Base-by-base conservation (phyloP, 176 grass and related monocot species). In the Pontederia crassipes region DNA sequence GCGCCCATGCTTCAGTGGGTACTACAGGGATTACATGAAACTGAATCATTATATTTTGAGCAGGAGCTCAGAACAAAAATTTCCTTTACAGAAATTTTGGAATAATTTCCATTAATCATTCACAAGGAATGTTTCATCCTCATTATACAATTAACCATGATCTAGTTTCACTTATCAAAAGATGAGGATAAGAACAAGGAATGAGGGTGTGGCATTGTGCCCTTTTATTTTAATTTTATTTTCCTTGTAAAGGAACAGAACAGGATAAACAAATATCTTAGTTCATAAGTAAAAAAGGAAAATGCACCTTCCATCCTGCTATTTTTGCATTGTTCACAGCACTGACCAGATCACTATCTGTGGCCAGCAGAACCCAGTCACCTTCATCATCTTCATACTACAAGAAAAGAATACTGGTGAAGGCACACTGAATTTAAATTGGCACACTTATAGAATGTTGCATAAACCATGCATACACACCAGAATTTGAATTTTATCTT, bases 331-430 rank as follows among this genome's bases (percentile, higher is more conserved):
- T 70, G 20, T 83, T 77, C 50, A 96, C 72, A 4, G 91, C 91
- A 72, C 75, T 75, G 47, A 63, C 48, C 77, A 96, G 80, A 77
- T 96, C 91, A 27, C 46, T 54, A 61, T 90, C 91, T 8, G 86
- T 73, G 53, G 83, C 79, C 54, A 96, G 76, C 17, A 96, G 75
- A 18, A 90, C 91, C 52, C 58, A 75, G 45, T 96, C 91, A 3
- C 91, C 86, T 81, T 90, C 91, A 59, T 87, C 86, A 66, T 95
- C 91, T 63, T 95, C 86, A 47, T 95, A 95, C 91, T 95, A 27
- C 52, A 86, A 53, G 57, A 32, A 73, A 65, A 26, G 78, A 26
- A 40, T 26, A 58, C 9, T 7, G 10, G 12, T 20, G 24, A 32
- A 32, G 11, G 17, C 26, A 13, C 26, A 15, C 12, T 26, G 24